Conservation (phyloP, 257 asterid species). For the Osmanthus fragrans region DNA sequence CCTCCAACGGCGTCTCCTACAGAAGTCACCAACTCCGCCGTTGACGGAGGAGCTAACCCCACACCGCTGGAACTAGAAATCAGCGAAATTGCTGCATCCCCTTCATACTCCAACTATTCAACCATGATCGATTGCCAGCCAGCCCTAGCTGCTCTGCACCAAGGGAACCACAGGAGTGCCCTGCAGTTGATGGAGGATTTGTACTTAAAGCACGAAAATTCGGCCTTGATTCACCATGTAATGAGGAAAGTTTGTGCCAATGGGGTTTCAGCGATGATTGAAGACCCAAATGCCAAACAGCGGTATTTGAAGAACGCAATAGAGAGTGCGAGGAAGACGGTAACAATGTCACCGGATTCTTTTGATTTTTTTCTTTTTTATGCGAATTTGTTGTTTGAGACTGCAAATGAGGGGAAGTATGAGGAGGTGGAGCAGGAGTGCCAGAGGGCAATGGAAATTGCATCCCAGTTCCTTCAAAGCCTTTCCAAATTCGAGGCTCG, state of each 20-base stretch:
- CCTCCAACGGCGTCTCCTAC: background rate
- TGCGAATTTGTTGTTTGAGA: constrained; percentile 68
- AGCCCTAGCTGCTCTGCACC: constrained; percentile 57
- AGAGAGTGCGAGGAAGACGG: constrained; percentile 69
- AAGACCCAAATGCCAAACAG: constrained; percentile 60
- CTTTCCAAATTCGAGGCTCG: constrained; percentile 52
- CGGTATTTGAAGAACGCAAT: constrained; percentile 63
- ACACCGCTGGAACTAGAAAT: too few relatives aligned
- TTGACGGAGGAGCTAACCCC: too few relatives aligned
- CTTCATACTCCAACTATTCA: background rate
- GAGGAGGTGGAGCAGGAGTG: constrained; percentile 82
- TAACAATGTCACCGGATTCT: constrained; percentile 53
- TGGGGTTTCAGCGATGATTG: constrained; percentile 57
- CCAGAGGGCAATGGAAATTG: constrained; percentile 71
- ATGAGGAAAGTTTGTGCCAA: constrained; percentile 60
- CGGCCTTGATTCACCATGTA: constrained; percentile 61
- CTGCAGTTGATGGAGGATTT: constrained; percentile 74
- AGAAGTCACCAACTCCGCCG: too few relatives aligned
- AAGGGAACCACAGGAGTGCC: constrained; percentile 70
- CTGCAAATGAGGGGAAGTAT: constrained; percentile 62
- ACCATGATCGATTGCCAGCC: constrained; percentile 54
- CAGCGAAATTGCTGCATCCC: background rate
- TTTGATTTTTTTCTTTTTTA: constrained; percentile 77
- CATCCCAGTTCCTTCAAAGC: constrained; percentile 68
- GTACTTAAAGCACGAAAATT: constrained; percentile 49